Base-by-base conservation (phyloP, 768 basidiomycete genomes). In the Leccinellum rugosiceps region DNA sequence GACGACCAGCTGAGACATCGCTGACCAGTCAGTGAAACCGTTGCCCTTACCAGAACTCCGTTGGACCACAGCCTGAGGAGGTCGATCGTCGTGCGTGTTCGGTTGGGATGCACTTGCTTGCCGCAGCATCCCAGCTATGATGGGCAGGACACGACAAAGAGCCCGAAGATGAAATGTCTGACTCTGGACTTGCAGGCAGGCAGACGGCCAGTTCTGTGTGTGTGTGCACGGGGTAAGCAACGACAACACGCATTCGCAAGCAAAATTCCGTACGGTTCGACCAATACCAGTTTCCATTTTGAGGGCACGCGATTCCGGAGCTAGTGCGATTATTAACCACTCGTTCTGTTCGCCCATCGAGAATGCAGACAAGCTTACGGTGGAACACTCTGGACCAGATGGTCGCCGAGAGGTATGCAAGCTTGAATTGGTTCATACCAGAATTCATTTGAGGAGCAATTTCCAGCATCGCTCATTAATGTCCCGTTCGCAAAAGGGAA, bases 371-470 rank as follows among this genome's bases (percentile, higher is more conserved):
- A 9, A 35, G 31, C 63, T 56, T 65, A 67, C 56, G 53, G 49
- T 52, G 58, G 55, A 44, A 66, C 60, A 17, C 32, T 21, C 19
- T 47, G 58, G 23, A 28, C 47, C 9, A 57, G 17, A 21, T 35
- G 43, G 14, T 48, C 58, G 7, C 52, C 55, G n/a, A 54, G 46
- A 50, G 52, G 57, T 19, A 60, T 54, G 48, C 61, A 65, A 15
- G 44, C 41, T 10, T 6, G 52, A 28, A 61, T 50, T 14, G 56
- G 52, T 48, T 58, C 55, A 46, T 61, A 59, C 65, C 61, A 63
- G 25, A 58, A 44, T 60, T 57, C 64, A 52, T 63, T 54, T 26
- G 26, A 35, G 10, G 58, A 52, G 47, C 61, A 66, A 62, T 50
- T 58, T 19, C 56, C 54, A 45, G 58, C 38, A 14, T 52, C 48